These are phyloP conservation scores for Salix suchowensis DNA, from an alignment of 345 rosid species.

Conservation along the genomic window DNA sequence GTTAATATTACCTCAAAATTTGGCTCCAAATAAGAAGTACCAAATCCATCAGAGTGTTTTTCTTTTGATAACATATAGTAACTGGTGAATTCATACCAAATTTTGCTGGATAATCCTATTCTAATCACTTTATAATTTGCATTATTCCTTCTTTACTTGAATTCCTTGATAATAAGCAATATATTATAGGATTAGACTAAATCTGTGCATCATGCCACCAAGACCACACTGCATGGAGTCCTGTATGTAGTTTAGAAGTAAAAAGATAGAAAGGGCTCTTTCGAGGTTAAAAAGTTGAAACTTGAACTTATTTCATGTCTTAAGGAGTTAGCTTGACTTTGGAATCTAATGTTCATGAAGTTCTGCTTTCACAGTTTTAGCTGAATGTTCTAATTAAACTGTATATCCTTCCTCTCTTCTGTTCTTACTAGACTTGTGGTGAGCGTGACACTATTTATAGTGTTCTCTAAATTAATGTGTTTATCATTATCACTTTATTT, in stretches of 20 bases:
- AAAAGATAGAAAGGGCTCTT: neutral
- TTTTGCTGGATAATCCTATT: neutral
- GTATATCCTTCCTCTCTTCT: neutral
- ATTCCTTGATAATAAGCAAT: neutral
- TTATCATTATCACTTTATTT: slow-evolving; percentile 5
- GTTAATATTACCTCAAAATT: neutral
- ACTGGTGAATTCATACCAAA: neutral
- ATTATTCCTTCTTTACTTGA: too few relatives aligned
- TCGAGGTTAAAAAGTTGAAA: too few relatives aligned
- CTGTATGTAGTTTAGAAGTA: neutral
- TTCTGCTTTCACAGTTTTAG: too few relatives aligned
- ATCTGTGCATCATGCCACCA: neutral
- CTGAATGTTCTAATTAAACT: too few relatives aligned
- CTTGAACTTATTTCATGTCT: too few relatives aligned
- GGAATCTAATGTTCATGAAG: too few relatives aligned
- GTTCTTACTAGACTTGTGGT: neutral
- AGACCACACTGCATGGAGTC: neutral
- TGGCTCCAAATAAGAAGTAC: neutral
- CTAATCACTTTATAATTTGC: neutral
- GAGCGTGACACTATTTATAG: too few relatives aligned
- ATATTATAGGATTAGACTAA: neutral
- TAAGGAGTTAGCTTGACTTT: too few relatives aligned
- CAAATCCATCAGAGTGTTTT: neutral
- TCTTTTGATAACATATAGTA: neutral
- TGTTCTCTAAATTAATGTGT: neutral